Base-by-base conservation (phyloP, 1,139 yeast species). In the Saccharomyces hybrid region DNA sequence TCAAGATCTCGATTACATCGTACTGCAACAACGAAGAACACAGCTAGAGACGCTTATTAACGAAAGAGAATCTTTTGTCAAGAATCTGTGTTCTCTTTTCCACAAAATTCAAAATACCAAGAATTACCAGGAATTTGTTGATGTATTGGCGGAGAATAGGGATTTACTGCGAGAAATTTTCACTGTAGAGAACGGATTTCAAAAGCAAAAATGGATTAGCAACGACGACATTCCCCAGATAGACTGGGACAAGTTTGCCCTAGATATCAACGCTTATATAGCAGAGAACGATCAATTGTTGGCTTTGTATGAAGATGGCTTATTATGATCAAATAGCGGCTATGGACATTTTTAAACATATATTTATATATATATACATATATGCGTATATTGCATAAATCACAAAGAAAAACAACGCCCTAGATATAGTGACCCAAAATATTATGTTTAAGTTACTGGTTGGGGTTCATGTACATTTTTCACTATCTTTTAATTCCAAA, bases 141-240 rank as follows among this genome's bases (percentile, higher is more conserved):
- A 66, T 53, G 60, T 62, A 28, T 52, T 68, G 52, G 56, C 58
- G 60, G 62, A 63, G 48, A 63, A 61, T 55, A 56, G 58, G 46
- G 48, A 55, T 19, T 52, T 67, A 51, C 58, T 68, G 54, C 57
- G 64, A 46, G 67, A 67, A 55, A 61, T 67, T 23, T 67, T 68
- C 55, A 63, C 69, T 16, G 49, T 60, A 50, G 70, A 66, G 50
- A 62, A 62, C 28, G 58, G 55, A 31, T 48, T 55, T 19, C 57
- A 53, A 41, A 54, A 56, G 41, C 74, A 52, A 80, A 78, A 61
- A 81, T 38, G 44, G 44, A 81, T 68, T 71, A 74, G 38, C 72
- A 71, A 41, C 54, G 41, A 28, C 75, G 78, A 48, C 74, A 80
- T 60, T 63, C 73, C 61, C 70, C 77, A 69, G 74, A 76, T 60